Conservation (phyloP, 305 asterid genomes). For the Fraxinus dipetala region DNA sequence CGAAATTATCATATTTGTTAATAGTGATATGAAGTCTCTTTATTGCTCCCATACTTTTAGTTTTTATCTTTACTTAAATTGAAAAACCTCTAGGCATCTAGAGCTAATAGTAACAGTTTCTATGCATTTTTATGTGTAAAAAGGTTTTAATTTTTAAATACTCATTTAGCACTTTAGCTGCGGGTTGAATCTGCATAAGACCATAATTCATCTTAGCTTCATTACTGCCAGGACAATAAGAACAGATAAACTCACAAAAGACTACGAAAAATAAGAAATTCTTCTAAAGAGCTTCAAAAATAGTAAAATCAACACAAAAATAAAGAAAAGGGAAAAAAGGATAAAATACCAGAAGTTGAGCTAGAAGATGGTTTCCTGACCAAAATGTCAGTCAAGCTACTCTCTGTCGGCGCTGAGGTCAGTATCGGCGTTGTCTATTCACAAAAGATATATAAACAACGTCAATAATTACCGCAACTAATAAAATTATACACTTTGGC, state of each 20-base stretch:
- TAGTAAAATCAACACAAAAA: not conserved
- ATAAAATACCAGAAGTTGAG: slow-evolving; percentile 51
- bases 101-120: not conserved
- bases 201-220: not conserved
- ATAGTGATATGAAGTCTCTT: not conserved
- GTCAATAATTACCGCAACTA: not conserved
- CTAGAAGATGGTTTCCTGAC: slow-evolving; percentile 67
- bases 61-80: not conserved
- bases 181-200: not conserved
- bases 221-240: not conserved
- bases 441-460: not conserved
- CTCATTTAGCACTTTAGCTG: slow-evolving; percentile 1
- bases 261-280: not conserved
- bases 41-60: not conserved
- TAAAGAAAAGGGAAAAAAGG: not conserved
- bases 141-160: not conserved
- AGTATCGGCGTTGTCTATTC: slow-evolving; percentile 66
- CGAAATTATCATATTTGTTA: not conserved
- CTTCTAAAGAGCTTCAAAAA: not conserved
- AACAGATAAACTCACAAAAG: not conserved
- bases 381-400: slow-evolving; percentile 77
- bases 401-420: slow-evolving; percentile 68
- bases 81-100: not conserved
- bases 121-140: not conserved
- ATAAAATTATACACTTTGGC: not conserved